Evolutionary conservation across 805 yeast genomes (phyloP).

Genomic region (Candida vartiovaarae): DNA sequence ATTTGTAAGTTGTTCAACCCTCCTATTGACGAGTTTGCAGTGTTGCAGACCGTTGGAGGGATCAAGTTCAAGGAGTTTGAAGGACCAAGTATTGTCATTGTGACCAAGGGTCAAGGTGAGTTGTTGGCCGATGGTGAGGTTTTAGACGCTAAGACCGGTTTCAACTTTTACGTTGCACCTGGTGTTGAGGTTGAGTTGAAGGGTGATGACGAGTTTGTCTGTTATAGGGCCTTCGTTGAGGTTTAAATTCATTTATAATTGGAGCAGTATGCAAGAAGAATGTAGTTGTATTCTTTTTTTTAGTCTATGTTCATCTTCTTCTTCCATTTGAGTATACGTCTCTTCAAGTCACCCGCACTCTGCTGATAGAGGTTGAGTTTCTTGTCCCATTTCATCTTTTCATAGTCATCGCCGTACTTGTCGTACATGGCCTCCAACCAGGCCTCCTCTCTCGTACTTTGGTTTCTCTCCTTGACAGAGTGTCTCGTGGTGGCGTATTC

Average conservation of each 20-base stretch:
- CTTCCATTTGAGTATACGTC: constrained; percentile 68
- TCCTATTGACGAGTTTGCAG: constrained; percentile 94
- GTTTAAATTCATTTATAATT: constrained; percentile 17
- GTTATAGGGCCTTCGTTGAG: constrained; percentile 90
- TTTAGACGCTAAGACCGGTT: constrained; percentile 58
- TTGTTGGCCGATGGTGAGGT: constrained; percentile 36
- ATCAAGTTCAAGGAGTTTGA: constrained; percentile 47
- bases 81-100: constrained; percentile 86
- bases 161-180: constrained; percentile 81
- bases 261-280: too few relatives aligned
- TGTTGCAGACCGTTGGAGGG: constrained; percentile 67
- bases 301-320: constrained; percentile 23
- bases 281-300: not conserved
- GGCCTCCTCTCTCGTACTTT: constrained; percentile 64
- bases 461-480: constrained; percentile 41
- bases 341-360: constrained; percentile 74
- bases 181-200: constrained; percentile 54
- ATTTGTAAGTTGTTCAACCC: constrained; percentile 75
- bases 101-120: constrained; percentile 74
- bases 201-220: constrained; percentile 53
- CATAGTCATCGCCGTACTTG: constrained; percentile 84
- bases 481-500: constrained; percentile 40
- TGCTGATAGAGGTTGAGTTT: constrained; percentile 79
- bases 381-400: constrained; percentile 88
- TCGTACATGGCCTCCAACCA: constrained; percentile 62